Base-by-base conservation (phyloP, 163 green algal species). In the Dunaliella salina region DNA sequence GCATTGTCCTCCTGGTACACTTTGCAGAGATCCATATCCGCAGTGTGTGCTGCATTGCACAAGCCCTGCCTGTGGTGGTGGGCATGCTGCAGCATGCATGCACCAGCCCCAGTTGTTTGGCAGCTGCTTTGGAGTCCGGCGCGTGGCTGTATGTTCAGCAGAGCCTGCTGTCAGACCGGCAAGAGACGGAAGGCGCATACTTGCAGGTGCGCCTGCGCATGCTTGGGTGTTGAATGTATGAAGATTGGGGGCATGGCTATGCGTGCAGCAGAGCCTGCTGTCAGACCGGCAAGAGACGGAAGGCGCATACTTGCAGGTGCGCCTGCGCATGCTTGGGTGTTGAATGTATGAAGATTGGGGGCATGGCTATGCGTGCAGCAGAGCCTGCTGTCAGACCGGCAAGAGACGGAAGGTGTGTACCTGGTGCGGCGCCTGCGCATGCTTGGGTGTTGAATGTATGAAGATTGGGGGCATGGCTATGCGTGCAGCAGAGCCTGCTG, bases 401-500 rank as follows among this genome's bases (percentile, higher is more conserved):
- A 91, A 40, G 29, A n/a, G n/a, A n/a, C n/a, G n/a, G n/a, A n/a
- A n/a, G n/a, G n/a, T n/a, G n/a, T n/a, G n/a, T n/a, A n/a, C n/a
- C n/a, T n/a, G n/a, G n/a, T n/a, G n/a, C n/a, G n/a, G n/a, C n/a
- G n/a, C n/a, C n/a, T n/a, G n/a, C n/a, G n/a, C n/a, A n/a, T n/a
- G n/a, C n/a, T n/a, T n/a, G n/a, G n/a, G n/a, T n/a, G n/a, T n/a
- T n/a, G n/a, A n/a, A n/a, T n/a, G n/a, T n/a, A n/a, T n/a, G n/a
- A n/a, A n/a, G n/a, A n/a, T 78, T 83, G 8, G 85, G 89, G 15
- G 50, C 34, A 13, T 91, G 90, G 82, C 45, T 87, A 80, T 84
- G 89, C 75, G 85, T 90, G 80, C 89, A 91, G 89, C 89, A 90
- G 80, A 85, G 57, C 80, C 46, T 91, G 80, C 83, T 91, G 71